Conservation (phyloP, 805 yeast species). For the Hanseniaspora meyeri region DNA sequence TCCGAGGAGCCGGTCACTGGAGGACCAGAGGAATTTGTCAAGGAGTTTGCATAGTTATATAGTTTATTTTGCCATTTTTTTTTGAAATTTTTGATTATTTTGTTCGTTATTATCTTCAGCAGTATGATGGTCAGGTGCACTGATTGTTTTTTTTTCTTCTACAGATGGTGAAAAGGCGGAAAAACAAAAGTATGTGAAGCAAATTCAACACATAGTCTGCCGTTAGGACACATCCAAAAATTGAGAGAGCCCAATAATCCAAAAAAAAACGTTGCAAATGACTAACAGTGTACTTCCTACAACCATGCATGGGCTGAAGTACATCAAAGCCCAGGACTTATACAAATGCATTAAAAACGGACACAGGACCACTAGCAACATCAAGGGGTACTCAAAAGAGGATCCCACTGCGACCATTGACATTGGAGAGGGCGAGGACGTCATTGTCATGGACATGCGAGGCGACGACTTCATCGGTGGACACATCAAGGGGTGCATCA, state of each 20-base stretch:
- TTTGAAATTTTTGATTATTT: not conserved
- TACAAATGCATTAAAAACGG: conserved; percentile 6
- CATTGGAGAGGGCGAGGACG: not conserved
- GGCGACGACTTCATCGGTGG: conserved; percentile 73
- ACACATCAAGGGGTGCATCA: conserved; percentile 21
- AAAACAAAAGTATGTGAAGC: too few relatives aligned
- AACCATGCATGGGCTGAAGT: not conserved
- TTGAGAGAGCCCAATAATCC: too few relatives aligned
- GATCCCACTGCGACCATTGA: not conserved
- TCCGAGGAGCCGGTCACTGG: conserved; percentile 10
- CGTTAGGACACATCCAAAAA: too few relatives aligned
- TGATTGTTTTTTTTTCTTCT: too few relatives aligned
- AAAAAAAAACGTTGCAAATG: not conserved
- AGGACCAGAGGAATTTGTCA: conserved; percentile 13
- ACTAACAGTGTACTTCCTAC: not conserved
- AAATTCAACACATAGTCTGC: too few relatives aligned
- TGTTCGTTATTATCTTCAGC: not conserved
- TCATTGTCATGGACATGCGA: conserved; percentile 63
- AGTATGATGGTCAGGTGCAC: too few relatives aligned
- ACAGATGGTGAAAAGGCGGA: too few relatives aligned
- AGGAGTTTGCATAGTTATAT: conserved; percentile 9
- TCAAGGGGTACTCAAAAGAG: conserved; percentile 2
- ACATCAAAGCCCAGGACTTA: conserved; percentile 9
- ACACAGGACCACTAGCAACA: not conserved
- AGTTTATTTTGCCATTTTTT: not conserved